phyloP scores from a whole-genome alignment of 345 rosid genomes.

The Salix udensis region DNA sequence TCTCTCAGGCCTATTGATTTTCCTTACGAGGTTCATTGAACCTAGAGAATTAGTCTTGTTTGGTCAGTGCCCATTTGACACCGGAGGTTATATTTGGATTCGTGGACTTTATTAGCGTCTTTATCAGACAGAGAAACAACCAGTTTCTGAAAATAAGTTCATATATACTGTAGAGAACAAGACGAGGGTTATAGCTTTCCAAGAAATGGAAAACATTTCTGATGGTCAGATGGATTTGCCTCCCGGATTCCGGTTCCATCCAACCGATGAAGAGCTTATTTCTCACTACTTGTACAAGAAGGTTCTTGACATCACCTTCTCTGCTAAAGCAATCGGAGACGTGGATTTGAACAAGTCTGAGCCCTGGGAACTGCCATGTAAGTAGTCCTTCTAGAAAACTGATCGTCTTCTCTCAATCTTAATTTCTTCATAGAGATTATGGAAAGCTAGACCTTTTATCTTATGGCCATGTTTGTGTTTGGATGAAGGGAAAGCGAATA shows the following conservation, averaged over 20 bases:
- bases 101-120: not conserved
- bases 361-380: slow-evolving; percentile 97
- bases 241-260: slow-evolving; percentile 91
- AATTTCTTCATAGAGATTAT: not conserved
- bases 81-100: not conserved
- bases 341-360: slow-evolving; percentile 94
- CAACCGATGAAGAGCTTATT: slow-evolving; percentile 95
- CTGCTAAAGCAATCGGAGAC: slow-evolving; percentile 77
- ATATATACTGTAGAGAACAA: not conserved
- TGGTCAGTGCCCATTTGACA: slow-evolving; percentile 8
- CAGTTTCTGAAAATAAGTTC: not conserved
- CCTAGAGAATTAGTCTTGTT: slow-evolving; percentile 7
- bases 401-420: not conserved
- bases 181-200: slow-evolving; percentile 32
- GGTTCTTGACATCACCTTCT: slow-evolving; percentile 53
- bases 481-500: slow-evolving; percentile 76
- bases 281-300: slow-evolving; percentile 67
- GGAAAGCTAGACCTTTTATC: not conserved
- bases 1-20: not conserved
- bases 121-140: not conserved
- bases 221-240: slow-evolving; percentile 75
- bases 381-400: slow-evolving; percentile 26
- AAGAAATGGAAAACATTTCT: slow-evolving; percentile 41
- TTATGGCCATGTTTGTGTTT: slow-evolving; percentile 2
- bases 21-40: slow-evolving; percentile 10